Conservation (phyloP, 441 rosid species). For the Metrosideros polymorpha region DNA sequence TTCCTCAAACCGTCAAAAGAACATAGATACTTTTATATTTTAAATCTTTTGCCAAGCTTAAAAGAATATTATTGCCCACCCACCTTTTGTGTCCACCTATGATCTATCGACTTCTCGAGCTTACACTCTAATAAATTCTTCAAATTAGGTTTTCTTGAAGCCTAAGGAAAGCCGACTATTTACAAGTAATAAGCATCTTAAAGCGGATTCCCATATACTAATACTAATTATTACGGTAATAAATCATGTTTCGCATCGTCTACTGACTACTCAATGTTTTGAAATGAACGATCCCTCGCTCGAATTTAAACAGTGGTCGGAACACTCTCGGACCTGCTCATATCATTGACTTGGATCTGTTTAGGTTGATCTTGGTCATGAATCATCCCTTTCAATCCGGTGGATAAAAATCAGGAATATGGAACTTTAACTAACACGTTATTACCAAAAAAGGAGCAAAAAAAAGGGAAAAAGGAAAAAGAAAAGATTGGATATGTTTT, state of each 20-base stretch:
- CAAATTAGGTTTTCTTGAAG: neutral
- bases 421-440: neutral
- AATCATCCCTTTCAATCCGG: neutral
- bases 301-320: neutral
- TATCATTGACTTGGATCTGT: neutral
- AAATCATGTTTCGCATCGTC: neutral
- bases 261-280: accelerated
- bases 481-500: neutral
- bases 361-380: neutral
- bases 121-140: neutral
- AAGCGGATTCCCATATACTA: neutral
- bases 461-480: neutral
- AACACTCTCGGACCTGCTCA: neutral
- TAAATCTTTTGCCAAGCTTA: neutral
- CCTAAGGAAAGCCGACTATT: neutral
- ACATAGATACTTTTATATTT: neutral
- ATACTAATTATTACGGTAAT: neutral
- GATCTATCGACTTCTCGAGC: neutral
- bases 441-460: neutral
- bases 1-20: neutral
- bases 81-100: neutral
- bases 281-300: neutral
- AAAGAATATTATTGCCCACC: neutral
- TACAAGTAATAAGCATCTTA: neutral
- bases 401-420: neutral